Evolutionary conservation across 306 rosid species (phyloP).

Genomic region (Chamaecrista fasciculata): DNA sequence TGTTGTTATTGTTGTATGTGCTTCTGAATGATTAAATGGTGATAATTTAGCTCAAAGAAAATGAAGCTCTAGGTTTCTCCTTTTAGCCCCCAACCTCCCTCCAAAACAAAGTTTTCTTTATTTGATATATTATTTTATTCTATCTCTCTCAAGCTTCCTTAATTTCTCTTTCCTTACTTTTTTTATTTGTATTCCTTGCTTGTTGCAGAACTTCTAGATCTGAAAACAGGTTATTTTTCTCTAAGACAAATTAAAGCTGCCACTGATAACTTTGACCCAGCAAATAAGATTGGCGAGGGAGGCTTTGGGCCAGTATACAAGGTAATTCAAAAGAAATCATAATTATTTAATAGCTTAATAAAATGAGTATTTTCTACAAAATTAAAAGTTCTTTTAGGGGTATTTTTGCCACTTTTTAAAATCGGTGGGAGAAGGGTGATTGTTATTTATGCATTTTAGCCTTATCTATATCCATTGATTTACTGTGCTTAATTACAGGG

Average conservation of each 20-base stretch:
- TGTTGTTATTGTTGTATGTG: too few species aligned
- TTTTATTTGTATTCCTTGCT: background rate
- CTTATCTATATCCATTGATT: too few species aligned
- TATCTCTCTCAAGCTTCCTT: too few species aligned
- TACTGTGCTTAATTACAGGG: slow-evolving; percentile 43
- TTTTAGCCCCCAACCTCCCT: too few species aligned
- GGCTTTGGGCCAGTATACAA: slow-evolving; percentile 78
- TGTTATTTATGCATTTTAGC: too few species aligned
- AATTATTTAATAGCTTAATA: background rate
- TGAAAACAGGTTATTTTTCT: slow-evolving; percentile 59
- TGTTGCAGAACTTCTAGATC: slow-evolving; percentile 51
- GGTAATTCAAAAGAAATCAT: slow-evolving; percentile 33
- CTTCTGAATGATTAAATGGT: background rate
- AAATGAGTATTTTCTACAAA: too few species aligned
- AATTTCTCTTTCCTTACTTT: background rate
- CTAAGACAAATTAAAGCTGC: slow-evolving; percentile 64
- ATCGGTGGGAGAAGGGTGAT: too few species aligned
- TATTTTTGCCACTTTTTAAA: too few species aligned
- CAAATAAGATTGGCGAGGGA: slow-evolving; percentile 75
- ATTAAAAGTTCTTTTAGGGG: too few species aligned
- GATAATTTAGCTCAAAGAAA: background rate
- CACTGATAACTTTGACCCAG: slow-evolving; percentile 48
- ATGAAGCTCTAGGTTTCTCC: background rate
- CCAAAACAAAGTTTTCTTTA: too few species aligned
- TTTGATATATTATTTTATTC: too few species aligned